Evolutionary conservation across 495 filamentous ascomycete genomes (phyloP).

Genomic region (Tuber melanosporum): DNA sequence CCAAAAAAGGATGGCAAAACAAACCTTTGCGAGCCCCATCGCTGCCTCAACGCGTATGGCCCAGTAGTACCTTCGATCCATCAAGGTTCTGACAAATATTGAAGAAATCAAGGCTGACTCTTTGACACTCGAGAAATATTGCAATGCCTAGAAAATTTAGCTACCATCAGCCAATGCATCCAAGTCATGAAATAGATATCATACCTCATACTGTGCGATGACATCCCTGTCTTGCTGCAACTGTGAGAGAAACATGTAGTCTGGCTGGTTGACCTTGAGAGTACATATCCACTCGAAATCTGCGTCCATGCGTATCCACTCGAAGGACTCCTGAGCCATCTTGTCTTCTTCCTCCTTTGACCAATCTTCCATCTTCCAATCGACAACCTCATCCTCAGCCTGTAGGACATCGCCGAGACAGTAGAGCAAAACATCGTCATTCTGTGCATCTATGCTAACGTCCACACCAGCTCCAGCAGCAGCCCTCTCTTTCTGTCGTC

Average conservation of each 20-base stretch:
- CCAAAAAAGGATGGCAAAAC: background rate
- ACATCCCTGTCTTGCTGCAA: constrained; percentile 96
- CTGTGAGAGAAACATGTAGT: constrained; percentile 96
- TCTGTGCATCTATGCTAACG: constrained; percentile 56
- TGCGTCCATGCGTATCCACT: constrained; percentile 97
- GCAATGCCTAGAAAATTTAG: constrained; percentile 28
- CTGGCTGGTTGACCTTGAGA: constrained; percentile 68
- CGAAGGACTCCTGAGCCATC: constrained; percentile 95
- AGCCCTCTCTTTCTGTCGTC: constrained; percentile 74
- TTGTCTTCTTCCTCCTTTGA: constrained; percentile 70
- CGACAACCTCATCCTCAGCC: constrained; percentile 66
- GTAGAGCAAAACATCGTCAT: constrained; percentile 79
- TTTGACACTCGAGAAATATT: constrained; percentile 36
- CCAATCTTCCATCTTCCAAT: constrained; percentile 88
- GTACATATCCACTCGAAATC: constrained; percentile 97
- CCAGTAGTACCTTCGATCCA: constrained; percentile 89
- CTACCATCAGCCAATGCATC: constrained; percentile 8
- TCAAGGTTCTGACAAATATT: constrained; percentile 76
- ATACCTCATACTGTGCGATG: constrained; percentile 81
- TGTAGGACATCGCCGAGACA: constrained; percentile 87
- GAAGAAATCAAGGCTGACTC: constrained; percentile 62
- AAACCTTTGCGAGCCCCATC: constrained; percentile 55
- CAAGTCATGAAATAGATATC: constrained; percentile 9
- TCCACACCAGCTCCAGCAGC: constrained; percentile 58
- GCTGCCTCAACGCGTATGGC: constrained; percentile 81